phyloP scores from a whole-genome alignment of 2,329 filamentous ascomycete species.

The Didymella segeticola region DNA sequence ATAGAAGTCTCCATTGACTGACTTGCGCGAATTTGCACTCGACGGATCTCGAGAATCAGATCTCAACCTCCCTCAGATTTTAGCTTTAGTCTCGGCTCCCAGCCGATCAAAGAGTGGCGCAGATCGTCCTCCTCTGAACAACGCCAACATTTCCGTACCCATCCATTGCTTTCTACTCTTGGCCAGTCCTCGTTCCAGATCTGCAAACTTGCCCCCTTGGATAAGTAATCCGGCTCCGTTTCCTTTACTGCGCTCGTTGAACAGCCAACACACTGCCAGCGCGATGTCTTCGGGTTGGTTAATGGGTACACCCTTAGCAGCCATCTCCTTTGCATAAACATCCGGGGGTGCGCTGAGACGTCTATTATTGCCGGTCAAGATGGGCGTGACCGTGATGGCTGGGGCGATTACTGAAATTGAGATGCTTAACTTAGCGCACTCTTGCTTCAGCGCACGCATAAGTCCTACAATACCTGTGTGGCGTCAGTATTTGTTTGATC shows the following conservation, averaged over 20 bases:
- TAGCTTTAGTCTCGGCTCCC: constrained; percentile 29
- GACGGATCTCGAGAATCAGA: too few species aligned
- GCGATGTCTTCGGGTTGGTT: constrained; percentile 56
- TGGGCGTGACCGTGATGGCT: constrained; percentile 57
- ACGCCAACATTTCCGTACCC: constrained; percentile 58
- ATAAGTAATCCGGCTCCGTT: constrained; percentile 57
- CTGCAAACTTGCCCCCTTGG: constrained; percentile 52
- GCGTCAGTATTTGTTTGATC: too few species aligned
- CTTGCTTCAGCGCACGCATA: constrained; percentile 58
- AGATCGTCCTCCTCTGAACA: constrained; percentile 55
- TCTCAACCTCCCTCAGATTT: constrained; percentile 23
- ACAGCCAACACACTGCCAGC: constrained; percentile 53
- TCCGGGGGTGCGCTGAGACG: constrained; percentile 41
- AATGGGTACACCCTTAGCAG: constrained; percentile 54
- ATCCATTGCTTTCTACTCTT: constrained; percentile 56
- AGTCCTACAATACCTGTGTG: constrained; percentile 55
- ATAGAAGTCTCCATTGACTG: too few species aligned
- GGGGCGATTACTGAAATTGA: constrained; percentile 57
- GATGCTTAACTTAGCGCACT: constrained; percentile 55
- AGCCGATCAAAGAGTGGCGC: constrained; percentile 42
- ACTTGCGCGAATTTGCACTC: too few species aligned
- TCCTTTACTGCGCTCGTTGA: constrained; percentile 51
- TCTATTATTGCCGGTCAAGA: constrained; percentile 46
- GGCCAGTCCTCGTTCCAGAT: constrained; percentile 57
- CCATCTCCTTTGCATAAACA: constrained; percentile 54